Percentiles rank a stretch among this genome's conserved stretches.
These are phyloP conservation scores for Yamadazyma sp. DNA, from an alignment of 1,139 yeast genomes.

Conservation along the genomic window DNA sequence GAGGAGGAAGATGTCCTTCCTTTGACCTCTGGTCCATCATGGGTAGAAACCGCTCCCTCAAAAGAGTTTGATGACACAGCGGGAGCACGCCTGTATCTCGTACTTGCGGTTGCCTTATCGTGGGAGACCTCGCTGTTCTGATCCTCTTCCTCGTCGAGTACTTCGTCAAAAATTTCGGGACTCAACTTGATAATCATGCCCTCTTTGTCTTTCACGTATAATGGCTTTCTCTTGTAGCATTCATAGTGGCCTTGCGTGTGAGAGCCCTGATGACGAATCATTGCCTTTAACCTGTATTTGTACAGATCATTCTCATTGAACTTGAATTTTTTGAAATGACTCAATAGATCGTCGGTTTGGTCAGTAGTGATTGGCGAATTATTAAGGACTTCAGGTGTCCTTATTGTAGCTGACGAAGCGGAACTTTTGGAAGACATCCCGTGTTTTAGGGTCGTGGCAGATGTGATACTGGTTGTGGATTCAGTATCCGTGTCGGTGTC, in stretches of 20 bases:
- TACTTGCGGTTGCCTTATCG: neutral
- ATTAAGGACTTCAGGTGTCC: conserved; percentile 27
- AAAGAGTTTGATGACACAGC: conserved; percentile 11
- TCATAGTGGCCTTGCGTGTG: conserved; percentile 91
- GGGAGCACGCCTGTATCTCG: conserved; percentile 13
- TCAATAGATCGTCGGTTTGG: conserved; percentile 38
- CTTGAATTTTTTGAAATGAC: conserved; percentile 40
- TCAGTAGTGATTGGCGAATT: conserved; percentile 42
- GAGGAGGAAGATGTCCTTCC: conserved; percentile 8
- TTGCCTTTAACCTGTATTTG: conserved; percentile 63
- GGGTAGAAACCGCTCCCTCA: conserved; percentile 1
- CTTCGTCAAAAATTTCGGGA: conserved; percentile 42
- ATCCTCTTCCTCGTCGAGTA: conserved; percentile 11
- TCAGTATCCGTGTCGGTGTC: conserved; percentile 18
- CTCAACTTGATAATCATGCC: conserved; percentile 49
- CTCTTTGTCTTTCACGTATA: conserved; percentile 51
- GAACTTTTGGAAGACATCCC: conserved; percentile 13
- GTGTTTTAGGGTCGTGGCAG: conserved; percentile 11
- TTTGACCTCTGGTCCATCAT: conserved; percentile 1
- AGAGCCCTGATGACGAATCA: conserved; percentile 84
- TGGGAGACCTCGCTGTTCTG: neutral
- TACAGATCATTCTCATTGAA: conserved; percentile 47
- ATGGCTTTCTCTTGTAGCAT: conserved; percentile 71
- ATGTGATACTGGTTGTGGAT: conserved; percentile 9
- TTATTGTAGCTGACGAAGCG: conserved; percentile 15